phyloP scores from a whole-genome alignment of 75 land plant genomes.

The Larix kaempferi region DNA sequence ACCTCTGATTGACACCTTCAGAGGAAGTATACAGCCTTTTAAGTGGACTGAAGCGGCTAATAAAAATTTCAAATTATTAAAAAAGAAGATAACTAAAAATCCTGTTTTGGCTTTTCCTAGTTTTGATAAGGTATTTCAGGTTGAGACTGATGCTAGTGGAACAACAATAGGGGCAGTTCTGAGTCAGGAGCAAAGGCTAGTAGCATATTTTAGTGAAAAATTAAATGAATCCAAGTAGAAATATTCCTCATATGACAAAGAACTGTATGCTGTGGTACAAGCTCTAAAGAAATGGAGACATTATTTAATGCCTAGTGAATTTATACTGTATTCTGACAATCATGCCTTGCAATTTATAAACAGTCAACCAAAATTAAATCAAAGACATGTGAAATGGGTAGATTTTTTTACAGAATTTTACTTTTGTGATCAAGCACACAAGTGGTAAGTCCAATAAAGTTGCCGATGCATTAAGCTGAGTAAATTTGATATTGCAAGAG shows the following conservation, averaged over 20 bases:
- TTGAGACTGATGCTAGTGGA: conserved; percentile 16
- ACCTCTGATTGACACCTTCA: too few relatives aligned
- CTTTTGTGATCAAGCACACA: too few relatives aligned
- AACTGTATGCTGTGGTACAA: conserved; percentile 21
- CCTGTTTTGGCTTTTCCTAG: conserved; percentile 7
- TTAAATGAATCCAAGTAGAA: background rate
- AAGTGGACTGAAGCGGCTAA: background rate
- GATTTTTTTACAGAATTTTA: too few relatives aligned
- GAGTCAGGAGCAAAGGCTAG: conserved; percentile 11
- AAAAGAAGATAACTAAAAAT: background rate
- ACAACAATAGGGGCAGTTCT: conserved; percentile 21
- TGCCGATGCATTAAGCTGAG: too few relatives aligned
- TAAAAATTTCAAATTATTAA: background rate
- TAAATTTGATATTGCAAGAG: too few relatives aligned
- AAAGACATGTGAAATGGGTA: too few relatives aligned
- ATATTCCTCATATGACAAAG: conserved; percentile 16
- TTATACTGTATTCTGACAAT: conserved; percentile 11
- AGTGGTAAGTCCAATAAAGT: too few relatives aligned
- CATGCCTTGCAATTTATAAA: background rate
- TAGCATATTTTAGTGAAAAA: conserved; percentile 21
- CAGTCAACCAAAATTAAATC: background rate
- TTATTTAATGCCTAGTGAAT: conserved; percentile 7
- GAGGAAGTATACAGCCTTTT: background rate
- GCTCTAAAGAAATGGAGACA: conserved; percentile 16
- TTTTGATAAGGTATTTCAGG: conserved; percentile 18